These are phyloP conservation scores for Entomortierella lignicola DNA, from an alignment of 192 early-diverging fungal genomes.

Conservation along the genomic window DNA sequence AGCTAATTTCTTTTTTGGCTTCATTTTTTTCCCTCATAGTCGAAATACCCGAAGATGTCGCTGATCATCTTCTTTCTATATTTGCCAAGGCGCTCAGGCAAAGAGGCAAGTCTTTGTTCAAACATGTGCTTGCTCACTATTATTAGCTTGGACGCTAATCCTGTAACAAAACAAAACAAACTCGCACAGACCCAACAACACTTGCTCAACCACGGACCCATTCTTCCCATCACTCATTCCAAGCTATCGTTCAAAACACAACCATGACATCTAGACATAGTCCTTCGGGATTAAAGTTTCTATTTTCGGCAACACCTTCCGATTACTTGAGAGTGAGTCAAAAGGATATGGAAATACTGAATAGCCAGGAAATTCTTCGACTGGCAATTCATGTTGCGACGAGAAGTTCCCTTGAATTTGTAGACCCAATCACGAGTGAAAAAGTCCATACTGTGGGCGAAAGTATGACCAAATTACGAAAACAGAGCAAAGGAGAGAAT, in stretches of 20 bases:
- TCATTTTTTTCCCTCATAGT: neutral
- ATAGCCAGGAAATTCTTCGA: conserved; percentile 36
- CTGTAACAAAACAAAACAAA: neutral
- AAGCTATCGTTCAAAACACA: conserved; percentile 1
- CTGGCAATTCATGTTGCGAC: conserved; percentile 34
- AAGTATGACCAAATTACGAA: neutral
- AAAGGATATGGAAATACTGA: conserved; percentile 10
- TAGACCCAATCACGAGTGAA: conserved; percentile 33
- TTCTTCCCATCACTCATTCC: conserved; percentile 34
- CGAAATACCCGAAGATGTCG: conserved; percentile 46
- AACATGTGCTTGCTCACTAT: too few species aligned
- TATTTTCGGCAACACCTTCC: conserved; percentile 11
- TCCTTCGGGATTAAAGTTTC: neutral
- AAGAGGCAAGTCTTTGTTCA: conserved; percentile 24
- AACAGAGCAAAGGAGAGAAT: conserved; percentile 1
- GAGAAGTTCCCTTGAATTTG: conserved; percentile 15
- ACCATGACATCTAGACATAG: too few species aligned
- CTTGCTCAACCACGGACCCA: conserved; percentile 13
- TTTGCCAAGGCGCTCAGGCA: conserved; percentile 29
- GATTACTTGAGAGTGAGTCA: conserved; percentile 4
- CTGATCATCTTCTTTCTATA: conserved; percentile 23
- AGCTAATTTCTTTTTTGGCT: too few species aligned
- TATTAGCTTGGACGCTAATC: too few species aligned
- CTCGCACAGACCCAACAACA: conserved; percentile 27
- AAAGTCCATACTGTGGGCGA: conserved; percentile 40